Evolutionary conservation across 768 basidiomycete genomes (phyloP).

Genomic region (Lentinus tigrinus): DNA sequence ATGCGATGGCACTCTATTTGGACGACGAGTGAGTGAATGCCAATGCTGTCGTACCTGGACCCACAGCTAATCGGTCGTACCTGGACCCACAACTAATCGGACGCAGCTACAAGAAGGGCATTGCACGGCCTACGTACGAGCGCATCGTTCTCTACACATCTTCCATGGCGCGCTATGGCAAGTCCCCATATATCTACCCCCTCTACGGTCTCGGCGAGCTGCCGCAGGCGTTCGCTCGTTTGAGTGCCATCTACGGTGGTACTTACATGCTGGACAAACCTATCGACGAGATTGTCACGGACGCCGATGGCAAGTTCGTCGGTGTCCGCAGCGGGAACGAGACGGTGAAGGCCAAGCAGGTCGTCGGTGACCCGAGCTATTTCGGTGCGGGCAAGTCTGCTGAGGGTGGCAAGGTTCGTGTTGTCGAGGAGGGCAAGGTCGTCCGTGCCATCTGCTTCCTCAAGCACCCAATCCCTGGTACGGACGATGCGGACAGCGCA

Average conservation of each 20-base stretch:
- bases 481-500: constrained; percentile 90
- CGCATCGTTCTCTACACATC: constrained; percentile 97
- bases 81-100: background rate
- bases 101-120: constrained; percentile 85
- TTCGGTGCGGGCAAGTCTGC: constrained; percentile 73
- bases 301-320: constrained; percentile 82
- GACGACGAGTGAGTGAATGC: constrained; percentile 83
- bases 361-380: constrained; percentile 98
- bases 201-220: constrained; percentile 98
- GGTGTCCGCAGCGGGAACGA: constrained; percentile 89
- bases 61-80: too few relatives aligned
- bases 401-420: constrained; percentile 78
- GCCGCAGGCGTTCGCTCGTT: constrained; percentile 96
- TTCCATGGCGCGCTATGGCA: constrained; percentile 98
- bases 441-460: constrained; percentile 96
- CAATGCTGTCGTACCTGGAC: background rate
- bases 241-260: constrained; percentile 97
- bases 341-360: constrained; percentile 94
- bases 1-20: constrained; percentile 97
- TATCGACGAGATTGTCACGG: constrained; percentile 88
- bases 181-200: constrained; percentile 99
- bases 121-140: constrained; percentile 87
- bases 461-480: constrained; percentile 97
- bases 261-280: constrained; percentile 99
- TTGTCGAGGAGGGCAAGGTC: constrained; percentile 91